Percentiles rank a stretch among this genome's conserved stretches.
Evolutionary conservation across 1,284 basidiomycete genomes (phyloP).

Genomic region (Moesziomyces antarcticus): DNA sequence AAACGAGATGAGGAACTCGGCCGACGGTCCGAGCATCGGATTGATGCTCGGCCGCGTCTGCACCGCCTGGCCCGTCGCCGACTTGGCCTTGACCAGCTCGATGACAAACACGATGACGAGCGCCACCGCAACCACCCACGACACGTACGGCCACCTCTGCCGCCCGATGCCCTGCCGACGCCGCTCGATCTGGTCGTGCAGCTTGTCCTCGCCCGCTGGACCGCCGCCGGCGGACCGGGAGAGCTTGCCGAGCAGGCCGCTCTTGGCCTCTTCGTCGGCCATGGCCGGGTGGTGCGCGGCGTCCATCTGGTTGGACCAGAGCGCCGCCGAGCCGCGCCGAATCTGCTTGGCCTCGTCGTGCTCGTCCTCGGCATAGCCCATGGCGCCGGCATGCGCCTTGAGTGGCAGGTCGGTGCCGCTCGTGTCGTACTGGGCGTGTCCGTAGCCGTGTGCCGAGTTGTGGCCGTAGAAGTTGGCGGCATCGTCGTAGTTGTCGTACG

Average conservation of each 20-base stretch:
- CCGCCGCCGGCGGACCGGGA: conserved; percentile 12
- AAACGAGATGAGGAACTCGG: conserved; percentile 83
- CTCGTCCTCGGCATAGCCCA: conserved; percentile 65
- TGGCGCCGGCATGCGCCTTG: conserved; percentile 39
- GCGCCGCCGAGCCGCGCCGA: conserved; percentile 30
- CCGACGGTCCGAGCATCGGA: conserved; percentile 90
- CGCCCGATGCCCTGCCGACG: conserved; percentile 80
- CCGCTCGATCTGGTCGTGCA: conserved; percentile 63
- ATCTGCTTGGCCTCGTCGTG: conserved; percentile 59
- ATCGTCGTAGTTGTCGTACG: conserved; percentile 16
- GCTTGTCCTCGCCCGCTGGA: conserved; percentile 36
- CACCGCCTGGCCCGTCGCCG: conserved; percentile 65
- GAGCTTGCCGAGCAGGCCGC: conserved; percentile 38
- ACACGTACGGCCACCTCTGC: conserved; percentile 79
- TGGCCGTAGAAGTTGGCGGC: conserved; percentile 18
- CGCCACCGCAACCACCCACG: conserved; percentile 73
- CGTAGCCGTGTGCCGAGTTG: conserved; percentile 7
- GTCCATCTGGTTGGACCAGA: conserved; percentile 40
- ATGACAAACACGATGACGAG: conserved; percentile 71
- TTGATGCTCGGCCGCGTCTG: conserved; percentile 79
- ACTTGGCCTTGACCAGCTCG: conserved; percentile 62
- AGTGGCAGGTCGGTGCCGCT: conserved; percentile 51
- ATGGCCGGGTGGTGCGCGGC: conserved; percentile 8
- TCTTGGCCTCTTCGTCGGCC: conserved; percentile 33
- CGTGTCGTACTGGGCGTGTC: conserved; percentile 25